Percentiles rank a stretch among this genome's conserved stretches.
These are phyloP conservation scores for Starmerella asiatica DNA, from an alignment of 805 yeast species.

Conservation along the genomic window DNA sequence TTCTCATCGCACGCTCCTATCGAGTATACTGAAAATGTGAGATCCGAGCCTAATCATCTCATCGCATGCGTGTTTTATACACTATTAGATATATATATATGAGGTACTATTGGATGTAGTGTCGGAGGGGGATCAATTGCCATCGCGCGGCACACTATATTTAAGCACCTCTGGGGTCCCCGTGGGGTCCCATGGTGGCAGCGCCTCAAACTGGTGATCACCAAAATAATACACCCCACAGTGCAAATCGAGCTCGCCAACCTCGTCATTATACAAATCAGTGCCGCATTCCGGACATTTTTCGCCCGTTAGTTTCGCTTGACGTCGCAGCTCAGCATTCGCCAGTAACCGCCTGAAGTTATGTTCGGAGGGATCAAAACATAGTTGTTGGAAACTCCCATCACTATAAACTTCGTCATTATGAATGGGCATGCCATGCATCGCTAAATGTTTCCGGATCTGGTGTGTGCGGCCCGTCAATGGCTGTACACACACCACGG, in stretches of 20 bases:
- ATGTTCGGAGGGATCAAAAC: constrained; percentile 9
- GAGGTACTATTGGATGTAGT: no score
- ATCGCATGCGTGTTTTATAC: no score
- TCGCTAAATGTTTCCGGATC: constrained; percentile 80
- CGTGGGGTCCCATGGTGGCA: constrained; percentile 2
- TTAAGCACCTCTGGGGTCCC: no score
- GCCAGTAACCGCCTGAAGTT: constrained; percentile 10
- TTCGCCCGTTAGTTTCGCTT: constrained; percentile 14
- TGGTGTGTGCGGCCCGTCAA: constrained; percentile 90
- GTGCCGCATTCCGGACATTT: constrained; percentile 19
- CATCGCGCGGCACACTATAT: no score
- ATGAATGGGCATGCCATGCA: constrained; percentile 70
- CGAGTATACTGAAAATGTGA: no score
- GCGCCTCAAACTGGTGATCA: constrained; percentile 2
- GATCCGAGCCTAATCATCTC: no score
- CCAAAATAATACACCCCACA: constrained; percentile 17
- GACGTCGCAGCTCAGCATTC: constrained; percentile 6
- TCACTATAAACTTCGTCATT: constrained; percentile 75
- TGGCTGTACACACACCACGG: constrained; percentile 66
- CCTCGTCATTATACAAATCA: constrained; percentile 7
- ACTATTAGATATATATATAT: no score
- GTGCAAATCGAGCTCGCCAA: constrained; percentile 17
- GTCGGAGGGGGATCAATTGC: no score
- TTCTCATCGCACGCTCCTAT: no score
- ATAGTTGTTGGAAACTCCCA: constrained; percentile 6